These are phyloP conservation scores for Monilinia vaccinii-corymbosi DNA, from an alignment of 2,329 filamentous ascomycete species.

Conservation along the genomic window DNA sequence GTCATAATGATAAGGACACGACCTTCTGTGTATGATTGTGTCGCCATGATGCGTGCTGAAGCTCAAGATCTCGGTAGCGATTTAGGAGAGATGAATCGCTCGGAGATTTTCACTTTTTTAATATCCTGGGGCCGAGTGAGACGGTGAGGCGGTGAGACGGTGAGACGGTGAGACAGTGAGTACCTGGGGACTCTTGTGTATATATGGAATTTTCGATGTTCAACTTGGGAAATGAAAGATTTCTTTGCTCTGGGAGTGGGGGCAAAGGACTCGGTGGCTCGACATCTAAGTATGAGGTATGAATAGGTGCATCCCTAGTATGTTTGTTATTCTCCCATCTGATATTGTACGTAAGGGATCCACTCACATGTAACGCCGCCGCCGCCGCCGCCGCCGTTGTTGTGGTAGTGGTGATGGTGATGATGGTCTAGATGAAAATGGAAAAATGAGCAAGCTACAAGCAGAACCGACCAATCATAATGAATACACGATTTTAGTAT, in stretches of 20 bases:
- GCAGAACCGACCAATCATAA: not conserved
- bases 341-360: too few relatives aligned
- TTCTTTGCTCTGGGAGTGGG: too few relatives aligned
- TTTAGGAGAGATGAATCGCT: not conserved
- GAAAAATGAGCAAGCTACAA: not conserved
- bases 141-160: too few relatives aligned
- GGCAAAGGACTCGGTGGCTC: too few relatives aligned
- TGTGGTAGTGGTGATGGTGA: not conserved
- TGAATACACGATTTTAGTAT: not conserved
- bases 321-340: too few relatives aligned
- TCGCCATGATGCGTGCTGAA: constrained; percentile 2
- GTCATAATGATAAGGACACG: constrained; percentile 61
- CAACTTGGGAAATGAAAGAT: too few relatives aligned
- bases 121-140: not conserved
- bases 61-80: not conserved
- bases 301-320: too few relatives aligned
- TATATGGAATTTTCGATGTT: too few relatives aligned
- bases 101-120: not conserved
- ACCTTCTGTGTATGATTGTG: constrained; percentile 39
- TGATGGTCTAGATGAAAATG: not conserved
- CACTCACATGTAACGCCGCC: too few relatives aligned
- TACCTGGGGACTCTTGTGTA: too few relatives aligned
- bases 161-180: too few relatives aligned
- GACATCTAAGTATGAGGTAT: too few relatives aligned
- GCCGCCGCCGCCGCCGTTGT: not conserved